Conservation (phyloP, 140 eudicot species). For the Oenanthe javanica region DNA sequence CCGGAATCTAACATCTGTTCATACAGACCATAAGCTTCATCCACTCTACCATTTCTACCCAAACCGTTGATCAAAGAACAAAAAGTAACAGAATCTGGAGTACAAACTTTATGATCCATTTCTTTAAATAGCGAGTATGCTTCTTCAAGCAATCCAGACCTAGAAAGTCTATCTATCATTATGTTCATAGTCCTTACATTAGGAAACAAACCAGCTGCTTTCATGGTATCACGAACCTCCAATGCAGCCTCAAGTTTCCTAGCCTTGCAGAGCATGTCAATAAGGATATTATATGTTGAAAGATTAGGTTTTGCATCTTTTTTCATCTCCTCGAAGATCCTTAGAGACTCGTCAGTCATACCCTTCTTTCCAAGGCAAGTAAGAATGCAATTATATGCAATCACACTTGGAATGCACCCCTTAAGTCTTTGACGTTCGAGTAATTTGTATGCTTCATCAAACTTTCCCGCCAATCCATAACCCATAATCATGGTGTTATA, state of each 20-base stretch:
- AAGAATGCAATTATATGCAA: conserved; percentile 75
- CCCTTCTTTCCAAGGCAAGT: conserved; percentile 94
- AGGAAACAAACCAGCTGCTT: conserved; percentile 74
- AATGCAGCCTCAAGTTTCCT: conserved; percentile 59
- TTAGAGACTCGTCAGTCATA: conserved; percentile 53
- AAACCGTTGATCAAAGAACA: conserved; percentile 84
- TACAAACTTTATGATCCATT: conserved; percentile 57
- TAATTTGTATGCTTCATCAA: conserved; percentile 68
- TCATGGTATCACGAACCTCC: conserved; percentile 66
- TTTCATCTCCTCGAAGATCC: conserved; percentile 66
- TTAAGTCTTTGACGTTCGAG: conserved; percentile 70
- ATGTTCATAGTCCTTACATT: conserved; percentile 71
- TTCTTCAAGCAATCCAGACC: conserved; percentile 66
- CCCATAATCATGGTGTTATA: conserved; percentile 97
- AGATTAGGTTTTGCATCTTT: conserved; percentile 75
- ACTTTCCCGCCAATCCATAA: conserved; percentile 76
- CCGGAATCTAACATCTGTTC: conserved; percentile 69
- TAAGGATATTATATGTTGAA: conserved; percentile 67
- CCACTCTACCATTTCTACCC: conserved; percentile 70
- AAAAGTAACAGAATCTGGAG: conserved; percentile 65
- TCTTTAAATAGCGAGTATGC: conserved; percentile 60
- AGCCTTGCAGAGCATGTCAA: conserved; percentile 71
- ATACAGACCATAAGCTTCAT: conserved; percentile 81
- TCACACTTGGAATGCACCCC: conserved; percentile 87
- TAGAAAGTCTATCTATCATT: conserved; percentile 80